phyloP scores from a whole-genome alignment of 148 eudicot species.

The Camellia lanceoleosa region DNA sequence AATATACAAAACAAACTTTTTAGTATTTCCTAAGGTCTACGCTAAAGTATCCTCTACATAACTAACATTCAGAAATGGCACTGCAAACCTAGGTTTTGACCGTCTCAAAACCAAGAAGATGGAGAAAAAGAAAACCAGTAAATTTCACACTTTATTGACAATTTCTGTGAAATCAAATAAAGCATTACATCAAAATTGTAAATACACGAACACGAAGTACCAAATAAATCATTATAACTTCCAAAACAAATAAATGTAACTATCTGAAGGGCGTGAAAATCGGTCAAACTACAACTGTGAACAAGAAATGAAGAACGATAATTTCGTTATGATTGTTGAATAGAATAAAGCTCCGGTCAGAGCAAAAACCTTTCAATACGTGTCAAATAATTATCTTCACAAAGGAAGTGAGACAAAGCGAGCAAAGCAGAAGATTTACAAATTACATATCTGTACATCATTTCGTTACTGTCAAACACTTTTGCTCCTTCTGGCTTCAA shows the following conservation, averaged over 20 bases:
- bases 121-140: too few relatives aligned
- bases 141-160: too few relatives aligned
- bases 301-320: background rate
- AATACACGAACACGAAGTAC: too few relatives aligned
- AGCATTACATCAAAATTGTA: too few relatives aligned
- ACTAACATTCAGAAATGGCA: too few relatives aligned
- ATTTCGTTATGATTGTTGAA: background rate
- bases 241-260: background rate
- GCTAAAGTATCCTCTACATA: too few relatives aligned
- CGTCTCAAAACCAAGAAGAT: too few relatives aligned
- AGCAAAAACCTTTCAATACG: background rate
- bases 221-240: background rate
- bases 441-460: background rate
- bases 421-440: background rate
- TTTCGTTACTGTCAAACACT: conserved; percentile 26
- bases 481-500: conserved; percentile 46
- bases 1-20: too few relatives aligned
- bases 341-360: too few relatives aligned
- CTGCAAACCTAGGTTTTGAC: too few relatives aligned
- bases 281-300: background rate
- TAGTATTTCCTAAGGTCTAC: too few relatives aligned
- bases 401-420: background rate
- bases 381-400: background rate
- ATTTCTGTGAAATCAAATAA: too few relatives aligned
- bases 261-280: background rate